Conservation (phyloP, 345 rosid genomes). For the Combretum micranthum region DNA sequence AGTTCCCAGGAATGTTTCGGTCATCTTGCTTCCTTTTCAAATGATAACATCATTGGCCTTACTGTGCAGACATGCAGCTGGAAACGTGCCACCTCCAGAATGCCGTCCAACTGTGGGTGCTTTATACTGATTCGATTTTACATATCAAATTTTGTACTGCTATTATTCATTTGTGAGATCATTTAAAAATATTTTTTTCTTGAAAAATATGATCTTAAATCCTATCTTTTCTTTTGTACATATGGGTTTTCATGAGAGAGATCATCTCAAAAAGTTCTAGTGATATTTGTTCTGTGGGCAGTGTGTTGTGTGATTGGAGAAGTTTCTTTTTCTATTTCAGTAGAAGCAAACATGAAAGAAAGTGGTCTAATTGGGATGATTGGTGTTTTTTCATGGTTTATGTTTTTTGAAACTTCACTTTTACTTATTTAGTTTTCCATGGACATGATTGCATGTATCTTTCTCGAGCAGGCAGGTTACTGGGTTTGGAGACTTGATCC, state of each 20-base stretch:
- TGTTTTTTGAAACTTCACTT: not conserved
- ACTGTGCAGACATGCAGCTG: conserved; percentile 58
- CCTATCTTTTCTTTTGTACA: too few relatives aligned
- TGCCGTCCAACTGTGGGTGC: conserved; percentile 57
- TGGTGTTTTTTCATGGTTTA: not conserved
- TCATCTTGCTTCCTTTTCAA: not conserved
- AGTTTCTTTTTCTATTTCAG: too few relatives aligned
- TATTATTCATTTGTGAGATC: too few relatives aligned
- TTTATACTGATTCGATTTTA: conserved; percentile 2
- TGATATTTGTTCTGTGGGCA: too few relatives aligned
- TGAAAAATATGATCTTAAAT: too few relatives aligned
- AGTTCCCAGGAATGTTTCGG: conserved; percentile 13
- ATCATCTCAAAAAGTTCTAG: too few relatives aligned
- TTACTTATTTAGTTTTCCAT: not conserved
- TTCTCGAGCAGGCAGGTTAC: conserved; percentile 47
- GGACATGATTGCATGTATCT: conserved; percentile 7
- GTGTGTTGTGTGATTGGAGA: too few relatives aligned
- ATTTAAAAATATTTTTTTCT: too few relatives aligned
- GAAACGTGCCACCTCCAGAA: conserved; percentile 66
- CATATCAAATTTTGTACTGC: too few relatives aligned
- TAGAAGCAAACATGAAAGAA: not conserved
- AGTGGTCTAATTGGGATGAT: too few relatives aligned
- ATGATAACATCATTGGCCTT: not conserved
- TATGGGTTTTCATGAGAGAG: too few relatives aligned
- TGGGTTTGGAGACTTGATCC: conserved; percentile 86